Percentiles rank a stretch among this genome's conserved stretches.
Conservation (phyloP, 2,329 filamentous ascomycete species). For the Fusarium xylarioides region DNA sequence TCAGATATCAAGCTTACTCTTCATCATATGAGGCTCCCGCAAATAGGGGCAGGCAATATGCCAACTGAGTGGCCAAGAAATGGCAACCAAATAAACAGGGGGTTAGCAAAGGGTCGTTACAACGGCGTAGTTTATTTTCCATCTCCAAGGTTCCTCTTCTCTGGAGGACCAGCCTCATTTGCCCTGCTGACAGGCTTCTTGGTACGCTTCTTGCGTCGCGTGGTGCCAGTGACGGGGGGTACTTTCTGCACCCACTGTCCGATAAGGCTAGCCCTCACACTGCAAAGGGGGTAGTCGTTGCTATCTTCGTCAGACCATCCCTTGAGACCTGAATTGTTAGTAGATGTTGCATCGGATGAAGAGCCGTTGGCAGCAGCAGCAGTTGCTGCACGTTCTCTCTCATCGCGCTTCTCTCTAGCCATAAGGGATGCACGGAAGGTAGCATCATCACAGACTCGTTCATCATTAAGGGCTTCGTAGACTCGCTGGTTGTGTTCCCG, state of each 20-base stretch:
- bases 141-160: conserved; percentile 16
- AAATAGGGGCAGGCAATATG: neutral
- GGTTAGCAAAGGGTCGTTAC: neutral
- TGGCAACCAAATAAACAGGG: neutral
- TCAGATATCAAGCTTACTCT: neutral
- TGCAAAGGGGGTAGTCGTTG: conserved; percentile 74
- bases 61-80: neutral
- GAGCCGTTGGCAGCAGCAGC: neutral
- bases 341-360: neutral
- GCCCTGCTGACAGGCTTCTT: conserved; percentile 35
- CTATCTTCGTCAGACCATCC: conserved; percentile 72
- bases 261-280: conserved; percentile 74
- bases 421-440: conserved; percentile 70
- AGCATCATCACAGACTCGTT: conserved; percentile 73
- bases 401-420: conserved; percentile 66
- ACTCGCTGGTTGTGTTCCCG: conserved; percentile 73
- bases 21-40: neutral
- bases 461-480: conserved; percentile 72
- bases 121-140: neutral
- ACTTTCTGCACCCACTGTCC: conserved; percentile 74
- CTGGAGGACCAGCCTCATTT: conserved; percentile 6
- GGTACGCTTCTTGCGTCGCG: conserved; percentile 51
- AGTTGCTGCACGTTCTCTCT: conserved; percentile 50
- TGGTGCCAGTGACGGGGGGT: conserved; percentile 52
- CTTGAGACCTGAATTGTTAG: conserved; percentile 48